Base-by-base conservation (phyloP, 2,329 filamentous ascomycete genomes). In the Verticillium longisporum region DNA sequence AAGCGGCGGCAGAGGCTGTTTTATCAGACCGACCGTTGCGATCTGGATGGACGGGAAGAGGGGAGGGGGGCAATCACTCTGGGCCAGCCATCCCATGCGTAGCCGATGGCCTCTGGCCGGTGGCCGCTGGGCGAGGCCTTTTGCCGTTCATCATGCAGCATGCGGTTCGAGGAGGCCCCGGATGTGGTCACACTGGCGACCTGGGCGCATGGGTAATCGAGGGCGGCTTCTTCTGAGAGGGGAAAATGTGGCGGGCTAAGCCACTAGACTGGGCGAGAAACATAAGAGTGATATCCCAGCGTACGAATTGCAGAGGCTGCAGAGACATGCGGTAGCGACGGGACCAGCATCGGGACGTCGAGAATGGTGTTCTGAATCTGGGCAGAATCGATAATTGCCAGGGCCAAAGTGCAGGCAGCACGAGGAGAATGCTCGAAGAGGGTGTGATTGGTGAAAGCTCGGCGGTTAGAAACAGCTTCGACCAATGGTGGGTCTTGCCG, bases 381-480 rank as follows among this genome's bases (percentile, higher is more conserved):
- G 45, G 45, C 45, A 53, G 18, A 53, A 53, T 53, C 18, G 45
- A 53, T 53, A 53, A 53, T 53, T 36, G n/a, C 45, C 45, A 53
- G 45, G 55, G 55, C 55, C 31, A 36, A 36, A 36, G 33, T 36
- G 32, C 32, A 31, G 54, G 54, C 26, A 55, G 32, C 54, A 58
- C 37, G 37, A 41, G 37, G 55, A 33, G 33, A 58, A 58, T 33
- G 37, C 56, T 45, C 37, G 50, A 50, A 31, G 31, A 21, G 56
- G 56, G 32, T 50, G 56, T 58, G 56, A 58, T 70, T 72, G 67
- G 71, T 61, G 66, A 66, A 60, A 60, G 56, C 68, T 72, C 71
- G 75, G 76, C 76, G 76, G 76, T 70, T 78, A 77, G 68, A 73
- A 67, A 63, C 59, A 53, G 57, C 58, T 58, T 54, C 33, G 63